Evolutionary conservation across 176 grass and related monocot species (phyloP).

Genomic region (Dendrocalamus sinicus): DNA sequence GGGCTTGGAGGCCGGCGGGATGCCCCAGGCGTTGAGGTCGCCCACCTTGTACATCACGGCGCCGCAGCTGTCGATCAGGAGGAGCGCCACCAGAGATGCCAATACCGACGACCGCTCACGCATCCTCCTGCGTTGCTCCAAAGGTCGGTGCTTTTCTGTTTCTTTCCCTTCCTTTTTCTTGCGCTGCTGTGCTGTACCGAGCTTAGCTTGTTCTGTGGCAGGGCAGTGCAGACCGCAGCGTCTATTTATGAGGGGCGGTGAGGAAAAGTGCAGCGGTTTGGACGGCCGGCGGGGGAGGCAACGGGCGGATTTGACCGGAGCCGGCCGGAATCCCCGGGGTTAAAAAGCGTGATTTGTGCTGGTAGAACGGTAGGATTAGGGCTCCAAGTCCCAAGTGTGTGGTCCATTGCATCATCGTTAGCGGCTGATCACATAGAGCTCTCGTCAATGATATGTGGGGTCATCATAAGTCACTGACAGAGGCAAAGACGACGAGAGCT

Average conservation of each 20-base stretch:
- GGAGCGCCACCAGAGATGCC: slow-evolving; percentile 17
- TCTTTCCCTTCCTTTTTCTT: neutral
- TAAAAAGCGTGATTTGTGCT: neutral
- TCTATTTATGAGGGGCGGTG: neutral
- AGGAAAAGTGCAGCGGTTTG: neutral
- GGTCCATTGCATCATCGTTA: slow-evolving; percentile 8
- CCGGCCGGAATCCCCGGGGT: neutral
- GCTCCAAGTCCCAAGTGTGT: neutral
- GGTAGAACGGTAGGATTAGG: slow-evolving; percentile 1
- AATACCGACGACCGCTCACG: neutral
- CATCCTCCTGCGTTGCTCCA: neutral
- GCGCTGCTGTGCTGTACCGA: too few relatives aligned
- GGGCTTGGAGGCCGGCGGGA: slow-evolving; percentile 61
- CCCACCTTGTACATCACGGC: slow-evolving; percentile 81
- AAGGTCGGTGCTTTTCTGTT: neutral
- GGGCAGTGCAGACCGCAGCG: neutral
- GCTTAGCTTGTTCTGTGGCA: neutral
- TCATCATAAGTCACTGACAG: too few relatives aligned
- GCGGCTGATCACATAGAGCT: neutral
- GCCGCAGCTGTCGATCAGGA: slow-evolving; percentile 37
- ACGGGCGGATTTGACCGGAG: slow-evolving; percentile 27
- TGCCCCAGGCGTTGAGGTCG: slow-evolving; percentile 72
- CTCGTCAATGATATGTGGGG: too few relatives aligned
- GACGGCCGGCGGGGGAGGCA: slow-evolving; percentile 2
- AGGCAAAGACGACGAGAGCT: too few relatives aligned